Evolutionary conservation across 192 early-diverging fungal genomes (phyloP), one percentile per base, ranked within the genome.

Genomic region (Linnemannia exigua): DNA sequence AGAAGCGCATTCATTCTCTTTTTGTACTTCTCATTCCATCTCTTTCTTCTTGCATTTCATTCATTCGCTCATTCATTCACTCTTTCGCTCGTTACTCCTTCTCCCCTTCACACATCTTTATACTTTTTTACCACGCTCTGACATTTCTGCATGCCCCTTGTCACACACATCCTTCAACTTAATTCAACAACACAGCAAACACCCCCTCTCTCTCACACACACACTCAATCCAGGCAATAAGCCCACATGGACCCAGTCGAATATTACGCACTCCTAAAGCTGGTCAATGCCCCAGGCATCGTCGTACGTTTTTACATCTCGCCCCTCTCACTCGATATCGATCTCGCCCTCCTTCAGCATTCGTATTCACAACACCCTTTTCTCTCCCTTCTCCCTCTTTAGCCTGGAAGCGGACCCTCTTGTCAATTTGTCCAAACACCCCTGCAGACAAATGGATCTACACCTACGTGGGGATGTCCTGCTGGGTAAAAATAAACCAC

Each of bases 341-440:
- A n/a, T n/a, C n/a, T 37, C 25, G 17, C 31, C 37, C 16, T 74
- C 44, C 17, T 36, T 47, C 38, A n/a, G 41, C 52, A n/a, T 28
- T 36, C 25, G 41, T 14, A 20, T 61, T 11, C 14, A 19, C 25
- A 22, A 58, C n/a, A 16, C 22, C n/a, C 28, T 38, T 12, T 28
- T 78, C 17, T 67, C 37, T 12, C 41, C 9, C 41, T 44, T 44
- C 41, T 44, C 41, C 41, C 41, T 50, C 68, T 37, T 9, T 75
- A 86, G 84, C 50, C 52, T 3, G 84, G 84, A 6, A 15, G 58
- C 15, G 84, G 79, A 9, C 77, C 77, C 31, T 33, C 67, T 12
- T 86, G 84, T 41, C 77, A 86, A 75, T 86, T 73, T 70, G 78
- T 86, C 48, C 84, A 80, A 35, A 86, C 84, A 46, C 84, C 82